Base-by-base conservation (phyloP, 2,329 filamentous ascomycete species). In the Talaromyces piceae region DNA sequence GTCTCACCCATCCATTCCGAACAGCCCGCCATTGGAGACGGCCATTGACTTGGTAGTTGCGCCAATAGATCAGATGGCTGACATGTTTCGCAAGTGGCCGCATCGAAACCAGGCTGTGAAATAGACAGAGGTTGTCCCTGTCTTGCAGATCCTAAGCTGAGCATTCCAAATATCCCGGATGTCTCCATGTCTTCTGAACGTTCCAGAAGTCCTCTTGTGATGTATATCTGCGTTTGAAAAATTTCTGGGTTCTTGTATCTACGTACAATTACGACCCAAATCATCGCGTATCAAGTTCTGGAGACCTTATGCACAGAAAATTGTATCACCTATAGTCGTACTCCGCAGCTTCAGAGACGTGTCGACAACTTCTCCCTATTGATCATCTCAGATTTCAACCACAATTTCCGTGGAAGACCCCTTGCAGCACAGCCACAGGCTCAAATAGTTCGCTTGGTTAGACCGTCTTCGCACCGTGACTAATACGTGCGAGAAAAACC, bases 381-480 rank as follows among this genome's bases (percentile, higher is more conserved):
- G 80, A n/a, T 75, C 72, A 60, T 88, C 80, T 52, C 83, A 81
- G 25, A 88, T 73, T 1, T 84, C 86, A 31, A 87, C 81, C 2
- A 88, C 85, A 45, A 86, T 71, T 62, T 87, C 83, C 48, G 83
- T 76, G 1, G 78, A 77, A 33, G n/a, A 91, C 80, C 49, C 85
- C 83, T 41, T 74, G 74, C 28, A 91, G 74, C 2, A 84, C 84
- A 0, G 84, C 81, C 4, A 71, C 67, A 1, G 85, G 77, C 59
- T 88, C 83, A 61, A 91, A 91, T 0, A 84, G 81, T 60, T 89
- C 84, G 56, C 80, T 79, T 0, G 88, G 87, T 61, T 88, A 88
- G 8, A 91, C 81, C 47, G 90, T 83, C 66, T 85, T 87, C 33
- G 80, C 81, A 44, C 87, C 87, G 64, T 91, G 86, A 0, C 85